phyloP scores from a whole-genome alignment of 371 early-diverging fungal genomes.

The Haplosporangium sp. region DNA sequence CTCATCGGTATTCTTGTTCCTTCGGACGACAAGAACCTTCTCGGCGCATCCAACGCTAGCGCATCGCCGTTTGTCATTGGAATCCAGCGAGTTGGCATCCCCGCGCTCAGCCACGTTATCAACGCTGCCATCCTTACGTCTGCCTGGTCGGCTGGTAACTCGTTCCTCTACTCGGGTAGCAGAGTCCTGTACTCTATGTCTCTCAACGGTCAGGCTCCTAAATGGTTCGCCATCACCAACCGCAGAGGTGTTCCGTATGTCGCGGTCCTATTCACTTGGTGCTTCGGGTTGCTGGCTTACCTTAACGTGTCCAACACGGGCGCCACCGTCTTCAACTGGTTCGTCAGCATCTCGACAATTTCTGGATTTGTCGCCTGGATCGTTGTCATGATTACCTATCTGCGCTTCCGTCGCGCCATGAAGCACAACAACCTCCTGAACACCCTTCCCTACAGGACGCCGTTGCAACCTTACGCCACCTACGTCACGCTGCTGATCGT shows the following conservation, averaged over 20 bases:
- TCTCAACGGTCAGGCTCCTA: conserved; percentile 74
- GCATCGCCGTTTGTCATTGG: conserved; percentile 79
- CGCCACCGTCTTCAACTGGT: conserved; percentile 77
- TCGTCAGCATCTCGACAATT: conserved; percentile 75
- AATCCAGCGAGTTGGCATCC: conserved; percentile 74
- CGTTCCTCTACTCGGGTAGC: conserved; percentile 78
- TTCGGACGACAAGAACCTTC: conserved; percentile 66
- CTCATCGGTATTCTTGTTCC: conserved; percentile 77
- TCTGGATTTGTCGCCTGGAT: conserved; percentile 88
- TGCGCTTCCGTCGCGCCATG: conserved; percentile 85
- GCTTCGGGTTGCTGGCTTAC: conserved; percentile 71
- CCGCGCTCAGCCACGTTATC: conserved; percentile 75
- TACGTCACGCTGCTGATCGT: conserved; percentile 69
- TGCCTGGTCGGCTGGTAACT: conserved; percentile 78
- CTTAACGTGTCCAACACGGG: conserved; percentile 78
- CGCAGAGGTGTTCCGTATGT: conserved; percentile 73
- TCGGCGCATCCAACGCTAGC: conserved; percentile 58
- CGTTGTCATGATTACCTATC: conserved; percentile 78
- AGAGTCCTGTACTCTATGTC: conserved; percentile 75
- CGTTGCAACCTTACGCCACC: conserved; percentile 77
- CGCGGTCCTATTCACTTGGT: conserved; percentile 67
- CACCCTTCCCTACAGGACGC: conserved; percentile 79
- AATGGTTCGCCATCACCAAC: conserved; percentile 63
- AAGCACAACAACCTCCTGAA: conserved; percentile 58
- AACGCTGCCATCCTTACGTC: conserved; percentile 80